Percentiles rank a stretch among this genome's conserved stretches.
These are phyloP conservation scores for Barnettozyma sp. DNA, from an alignment of 805 yeast genomes.

Conservation along the genomic window DNA sequence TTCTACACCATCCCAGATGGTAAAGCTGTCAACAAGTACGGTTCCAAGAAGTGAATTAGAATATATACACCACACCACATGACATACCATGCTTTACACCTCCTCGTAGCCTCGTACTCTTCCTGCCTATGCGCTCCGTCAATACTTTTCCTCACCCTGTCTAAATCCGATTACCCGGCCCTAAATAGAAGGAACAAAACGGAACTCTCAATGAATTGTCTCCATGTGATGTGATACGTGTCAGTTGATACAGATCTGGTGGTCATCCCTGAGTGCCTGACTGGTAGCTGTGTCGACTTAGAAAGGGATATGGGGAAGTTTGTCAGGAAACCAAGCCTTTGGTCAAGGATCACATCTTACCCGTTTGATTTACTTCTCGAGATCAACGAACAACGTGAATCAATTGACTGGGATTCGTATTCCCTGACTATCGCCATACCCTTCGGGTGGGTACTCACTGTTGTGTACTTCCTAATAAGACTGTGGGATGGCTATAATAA, in stretches of 20 bases:
- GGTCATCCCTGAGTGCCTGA: too few species aligned
- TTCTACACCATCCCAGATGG: slow-evolving; percentile 97
- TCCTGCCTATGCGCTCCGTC: too few species aligned
- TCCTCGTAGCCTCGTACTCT: too few species aligned
- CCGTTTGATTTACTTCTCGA: slow-evolving; percentile 22
- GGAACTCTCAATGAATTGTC: too few species aligned
- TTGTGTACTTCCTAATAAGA: slow-evolving; percentile 20
- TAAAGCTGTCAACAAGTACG: slow-evolving; percentile 69
- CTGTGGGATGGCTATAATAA: slow-evolving; percentile 21
- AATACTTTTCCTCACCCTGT: too few species aligned
- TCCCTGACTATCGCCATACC: slow-evolving; percentile 23
- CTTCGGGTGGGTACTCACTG: slow-evolving; percentile 19
- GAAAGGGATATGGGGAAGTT: slow-evolving; percentile 12
- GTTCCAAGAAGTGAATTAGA: slow-evolving; percentile 47
- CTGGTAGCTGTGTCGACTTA: too few species aligned
- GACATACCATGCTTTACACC: too few species aligned
- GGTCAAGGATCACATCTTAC: slow-evolving; percentile 18
- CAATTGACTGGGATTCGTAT: slow-evolving; percentile 26
- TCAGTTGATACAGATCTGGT: too few species aligned
- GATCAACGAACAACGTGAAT: slow-evolving; percentile 23
- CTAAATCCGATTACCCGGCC: too few species aligned
- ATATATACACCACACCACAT: too few species aligned
- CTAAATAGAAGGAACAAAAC: too few species aligned
- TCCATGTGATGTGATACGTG: too few species aligned
- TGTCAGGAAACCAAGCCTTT: slow-evolving; percentile 18